Conservation (phyloP, 208 protist species). For the Naegleria fowleri region DNA sequence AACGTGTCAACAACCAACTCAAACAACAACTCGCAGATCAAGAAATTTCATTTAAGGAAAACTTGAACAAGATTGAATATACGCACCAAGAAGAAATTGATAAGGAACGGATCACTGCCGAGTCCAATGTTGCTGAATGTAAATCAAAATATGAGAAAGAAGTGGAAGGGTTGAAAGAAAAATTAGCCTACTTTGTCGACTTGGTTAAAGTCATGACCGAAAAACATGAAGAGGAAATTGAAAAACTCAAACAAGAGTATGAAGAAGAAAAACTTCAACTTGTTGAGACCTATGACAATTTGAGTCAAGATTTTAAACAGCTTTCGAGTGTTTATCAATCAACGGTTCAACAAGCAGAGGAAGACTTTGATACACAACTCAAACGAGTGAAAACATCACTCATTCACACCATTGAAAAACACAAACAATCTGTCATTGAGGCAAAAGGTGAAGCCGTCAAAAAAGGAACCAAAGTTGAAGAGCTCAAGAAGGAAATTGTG, state of each 20-base stretch:
- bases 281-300: slow-evolving; percentile 12
- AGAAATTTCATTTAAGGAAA: not conserved
- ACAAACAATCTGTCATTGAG: slow-evolving; percentile 13
- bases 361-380: slow-evolving; percentile 6
- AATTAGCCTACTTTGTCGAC: not conserved
- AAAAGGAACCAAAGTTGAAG: slow-evolving; percentile 34
- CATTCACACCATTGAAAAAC: not conserved
- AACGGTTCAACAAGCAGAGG: not conserved
- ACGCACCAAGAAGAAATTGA: not conserved
- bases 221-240: slow-evolving; percentile 42
- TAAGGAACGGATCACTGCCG: not conserved
- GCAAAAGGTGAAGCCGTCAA: slow-evolving; percentile 12
- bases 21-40: not conserved
- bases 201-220: slow-evolving; percentile 35
- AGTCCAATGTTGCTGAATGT: not conserved
- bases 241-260: slow-evolving; percentile 37
- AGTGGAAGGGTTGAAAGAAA: slow-evolving; percentile 21
- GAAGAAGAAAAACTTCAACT: slow-evolving; percentile 31
- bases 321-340: not conserved
- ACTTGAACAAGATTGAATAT: not conserved
- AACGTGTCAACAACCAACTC: not conserved
- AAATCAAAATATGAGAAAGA: not conserved
- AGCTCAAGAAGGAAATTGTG: slow-evolving; percentile 27
- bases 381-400: not conserved
- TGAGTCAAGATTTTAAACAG: slow-evolving; percentile 32